These are phyloP conservation scores for Rubus idaeus DNA, from an alignment of 306 rosid genomes.

Conservation along the genomic window DNA sequence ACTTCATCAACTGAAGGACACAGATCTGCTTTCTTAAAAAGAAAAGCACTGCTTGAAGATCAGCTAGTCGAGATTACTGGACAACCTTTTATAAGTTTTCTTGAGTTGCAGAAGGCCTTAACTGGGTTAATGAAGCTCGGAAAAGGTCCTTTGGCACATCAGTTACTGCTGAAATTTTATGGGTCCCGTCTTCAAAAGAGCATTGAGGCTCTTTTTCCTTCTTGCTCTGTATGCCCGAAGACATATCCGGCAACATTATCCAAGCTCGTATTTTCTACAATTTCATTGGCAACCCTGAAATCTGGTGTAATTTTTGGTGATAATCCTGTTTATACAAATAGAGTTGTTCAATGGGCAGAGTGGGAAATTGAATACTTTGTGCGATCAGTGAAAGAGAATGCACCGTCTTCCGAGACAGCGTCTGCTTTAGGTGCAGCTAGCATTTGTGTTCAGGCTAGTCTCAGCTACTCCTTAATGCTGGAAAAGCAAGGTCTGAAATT, in stretches of 20 bases:
- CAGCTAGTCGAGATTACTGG: constrained; percentile 61
- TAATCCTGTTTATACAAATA: constrained; percentile 79
- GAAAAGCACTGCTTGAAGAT: constrained; percentile 68
- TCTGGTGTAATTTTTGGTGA: constrained; percentile 89
- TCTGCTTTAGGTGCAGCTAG: constrained; percentile 82
- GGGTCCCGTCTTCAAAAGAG: constrained; percentile 69
- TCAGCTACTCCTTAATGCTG: constrained; percentile 69
- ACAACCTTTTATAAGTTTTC: constrained; percentile 60
- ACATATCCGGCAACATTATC: constrained; percentile 78
- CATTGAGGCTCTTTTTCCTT: constrained; percentile 72
- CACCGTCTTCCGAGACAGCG: constrained; percentile 73
- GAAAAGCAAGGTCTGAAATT: constrained; percentile 85
- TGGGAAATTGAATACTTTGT: constrained; percentile 91
- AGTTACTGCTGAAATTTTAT: constrained; percentile 59
- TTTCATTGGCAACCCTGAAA: constrained; percentile 65
- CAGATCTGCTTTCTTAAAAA: constrained; percentile 57
- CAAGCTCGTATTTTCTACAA: constrained; percentile 72
- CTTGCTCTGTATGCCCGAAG: constrained; percentile 76
- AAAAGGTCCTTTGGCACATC: constrained; percentile 86
- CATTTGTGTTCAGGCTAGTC: constrained; percentile 83
- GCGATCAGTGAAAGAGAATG: constrained; percentile 81
- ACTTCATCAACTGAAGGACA: constrained; percentile 47
- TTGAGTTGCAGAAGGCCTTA: constrained; percentile 71
- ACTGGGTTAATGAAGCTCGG: constrained; percentile 77
- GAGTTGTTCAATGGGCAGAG: constrained; percentile 98